A percentile compares a stretch with the other conserved stretches of the same genome.
These are phyloP conservation scores for Podila verticillata DNA, from an alignment of 192 early-diverging fungal genomes.

Conservation along the genomic window DNA sequence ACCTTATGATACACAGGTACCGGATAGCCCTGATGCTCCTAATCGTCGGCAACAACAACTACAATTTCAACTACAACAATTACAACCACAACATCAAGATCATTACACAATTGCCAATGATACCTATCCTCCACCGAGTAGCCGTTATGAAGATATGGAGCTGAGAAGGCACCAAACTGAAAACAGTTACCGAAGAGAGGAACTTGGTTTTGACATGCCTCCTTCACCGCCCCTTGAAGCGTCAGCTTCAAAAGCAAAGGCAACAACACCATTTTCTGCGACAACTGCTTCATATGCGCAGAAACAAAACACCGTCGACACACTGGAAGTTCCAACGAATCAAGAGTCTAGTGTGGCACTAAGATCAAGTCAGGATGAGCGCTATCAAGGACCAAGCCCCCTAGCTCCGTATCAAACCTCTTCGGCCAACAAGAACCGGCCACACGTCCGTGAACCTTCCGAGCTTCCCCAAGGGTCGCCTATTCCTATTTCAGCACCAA, in stretches of 20 bases:
- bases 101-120: not conserved
- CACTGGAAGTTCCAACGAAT: too few species aligned
- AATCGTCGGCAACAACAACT: not conserved
- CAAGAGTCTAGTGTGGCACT: too few species aligned
- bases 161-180: constrained; percentile 16
- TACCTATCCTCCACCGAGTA: not conserved
- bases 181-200: not conserved
- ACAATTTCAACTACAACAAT: not conserved
- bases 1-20: not conserved
- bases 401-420: too few species aligned
- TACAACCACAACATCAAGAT: not conserved
- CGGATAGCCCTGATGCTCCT: not conserved
- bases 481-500: too few species aligned
- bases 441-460: too few species aligned
- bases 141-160: constrained; percentile 4
- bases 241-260: not conserved
- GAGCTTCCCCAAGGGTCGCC: too few species aligned
- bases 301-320: too few species aligned
- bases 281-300: not conserved
- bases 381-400: too few species aligned
- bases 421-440: too few species aligned
- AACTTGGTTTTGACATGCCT: too few species aligned
- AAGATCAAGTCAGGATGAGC: too few species aligned
- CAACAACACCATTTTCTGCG: not conserved
- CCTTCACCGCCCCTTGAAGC: not conserved